Conservation (phyloP, 1,284 basidiomycete species). For the Paramarasmius palmivorus region DNA sequence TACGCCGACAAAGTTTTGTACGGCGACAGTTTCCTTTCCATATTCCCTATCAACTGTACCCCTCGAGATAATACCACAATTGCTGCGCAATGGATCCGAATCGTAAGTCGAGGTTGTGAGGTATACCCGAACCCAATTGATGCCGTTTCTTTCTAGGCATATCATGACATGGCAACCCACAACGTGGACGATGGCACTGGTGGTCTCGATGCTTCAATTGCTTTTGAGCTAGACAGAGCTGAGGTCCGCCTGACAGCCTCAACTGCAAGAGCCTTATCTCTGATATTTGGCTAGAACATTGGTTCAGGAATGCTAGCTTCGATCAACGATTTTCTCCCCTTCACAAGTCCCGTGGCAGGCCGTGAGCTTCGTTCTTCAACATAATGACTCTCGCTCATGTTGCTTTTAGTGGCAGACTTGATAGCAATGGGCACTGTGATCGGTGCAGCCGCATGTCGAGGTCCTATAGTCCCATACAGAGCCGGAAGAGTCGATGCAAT, state of each 20-base stretch:
- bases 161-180: conserved; percentile 15
- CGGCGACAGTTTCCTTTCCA: background rate
- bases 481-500: conserved; percentile 15
- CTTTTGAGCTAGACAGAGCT: conserved; percentile 10
- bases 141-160: conserved; percentile 1
- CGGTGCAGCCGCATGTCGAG: background rate
- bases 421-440: conserved; percentile 34
- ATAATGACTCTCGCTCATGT: background rate
- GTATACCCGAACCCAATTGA: background rate
- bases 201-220: conserved; percentile 12
- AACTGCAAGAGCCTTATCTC: background rate
- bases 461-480: conserved; percentile 5
- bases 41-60: background rate
- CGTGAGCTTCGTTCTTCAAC: too few species aligned
- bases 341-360: background rate
- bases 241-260: background rate
- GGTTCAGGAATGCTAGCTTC: background rate
- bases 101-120: conserved; percentile 2
- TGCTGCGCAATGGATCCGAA: conserved; percentile 11
- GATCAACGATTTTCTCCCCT: background rate
- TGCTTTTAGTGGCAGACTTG: conserved; percentile 34
- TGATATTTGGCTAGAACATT: background rate
- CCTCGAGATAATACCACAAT: conserved; percentile 1
- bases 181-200: conserved; percentile 11
- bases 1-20: too few species aligned